These are phyloP conservation scores for Melanomma pulvis-pyrius DNA, from an alignment of 495 filamentous ascomycete genomes.

Conservation along the genomic window DNA sequence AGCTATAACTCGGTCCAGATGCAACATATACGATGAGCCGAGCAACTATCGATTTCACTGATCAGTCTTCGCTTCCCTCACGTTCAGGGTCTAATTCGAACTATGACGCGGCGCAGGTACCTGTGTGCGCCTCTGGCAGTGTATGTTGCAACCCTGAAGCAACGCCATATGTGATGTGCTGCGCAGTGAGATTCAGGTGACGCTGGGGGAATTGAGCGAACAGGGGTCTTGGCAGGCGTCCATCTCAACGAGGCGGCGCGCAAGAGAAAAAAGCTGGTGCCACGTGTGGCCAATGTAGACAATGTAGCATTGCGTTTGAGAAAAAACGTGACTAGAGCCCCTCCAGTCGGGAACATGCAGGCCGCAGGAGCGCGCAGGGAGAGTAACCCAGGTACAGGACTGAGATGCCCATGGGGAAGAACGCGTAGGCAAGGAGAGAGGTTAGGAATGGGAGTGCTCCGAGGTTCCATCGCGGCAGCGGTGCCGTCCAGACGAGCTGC, in stretches of 20 bases:
- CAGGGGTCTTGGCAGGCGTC: conserved; percentile 28
- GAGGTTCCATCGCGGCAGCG: conserved; percentile 25
- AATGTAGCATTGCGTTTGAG: conserved; percentile 24
- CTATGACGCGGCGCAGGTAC: conserved; percentile 17
- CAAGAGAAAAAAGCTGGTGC: conserved; percentile 13
- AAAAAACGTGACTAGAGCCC: conserved; percentile 18
- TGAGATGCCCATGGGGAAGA: conserved; percentile 2
- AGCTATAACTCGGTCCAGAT: conserved; percentile 20
- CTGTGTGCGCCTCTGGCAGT: conserved; percentile 9
- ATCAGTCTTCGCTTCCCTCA: conserved; percentile 1
- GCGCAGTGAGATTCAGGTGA: conserved; percentile 22
- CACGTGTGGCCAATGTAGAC: conserved; percentile 31
- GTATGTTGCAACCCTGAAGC: conserved; percentile 19
- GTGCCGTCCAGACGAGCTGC: background rate
- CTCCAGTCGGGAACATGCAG: conserved; percentile 14
- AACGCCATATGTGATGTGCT: conserved; percentile 5
- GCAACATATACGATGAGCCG: conserved; percentile 27
- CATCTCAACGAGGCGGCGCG: too few relatives aligned
- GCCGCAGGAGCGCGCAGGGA: conserved; percentile 8
- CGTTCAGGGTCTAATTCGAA: background rate
- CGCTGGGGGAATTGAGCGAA: conserved; percentile 9
- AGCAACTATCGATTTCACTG: conserved; percentile 34
- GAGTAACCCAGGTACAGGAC: conserved; percentile 9
- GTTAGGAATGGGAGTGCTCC: background rate
- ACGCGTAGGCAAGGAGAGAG: background rate